These are phyloP conservation scores for Penicillium sp. DNA, from an alignment of 2,329 filamentous ascomycete species.

Conservation along the genomic window DNA sequence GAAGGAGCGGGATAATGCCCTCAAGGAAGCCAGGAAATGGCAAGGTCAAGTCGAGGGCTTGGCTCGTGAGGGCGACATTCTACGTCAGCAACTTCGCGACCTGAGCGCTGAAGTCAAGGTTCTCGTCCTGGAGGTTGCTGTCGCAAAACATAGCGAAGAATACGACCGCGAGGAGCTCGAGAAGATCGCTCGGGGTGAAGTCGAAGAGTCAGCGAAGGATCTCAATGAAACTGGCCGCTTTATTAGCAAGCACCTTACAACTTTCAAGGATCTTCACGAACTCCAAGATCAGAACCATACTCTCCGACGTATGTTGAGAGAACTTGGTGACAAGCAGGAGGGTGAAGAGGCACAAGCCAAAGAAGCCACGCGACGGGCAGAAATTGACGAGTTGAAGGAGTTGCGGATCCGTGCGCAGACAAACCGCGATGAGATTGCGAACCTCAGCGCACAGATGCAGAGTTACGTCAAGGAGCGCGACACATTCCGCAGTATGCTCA, in stretches of 20 bases:
- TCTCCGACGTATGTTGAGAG: constrained; percentile 75
- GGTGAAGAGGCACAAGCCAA: constrained; percentile 75
- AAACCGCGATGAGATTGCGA: constrained; percentile 81
- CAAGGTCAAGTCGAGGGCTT: constrained; percentile 68
- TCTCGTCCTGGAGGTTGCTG: constrained; percentile 81
- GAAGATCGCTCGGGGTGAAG: constrained; percentile 72
- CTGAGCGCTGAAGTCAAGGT: constrained; percentile 87
- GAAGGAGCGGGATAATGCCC: constrained; percentile 74
- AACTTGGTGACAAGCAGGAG: constrained; percentile 86
- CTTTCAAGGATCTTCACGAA: constrained; percentile 82
- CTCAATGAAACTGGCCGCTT: constrained; percentile 83
- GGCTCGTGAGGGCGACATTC: constrained; percentile 68
- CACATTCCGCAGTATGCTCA: constrained; percentile 93
- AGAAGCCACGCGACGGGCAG: constrained; percentile 54
- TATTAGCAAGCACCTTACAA: constrained; percentile 84
- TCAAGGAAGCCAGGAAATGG: constrained; percentile 75
- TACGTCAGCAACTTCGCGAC: constrained; percentile 84
- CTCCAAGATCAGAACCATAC: constrained; percentile 87
- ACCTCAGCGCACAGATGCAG: constrained; percentile 79
- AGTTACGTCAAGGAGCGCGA: constrained; percentile 95
- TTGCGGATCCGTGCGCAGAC: constrained; percentile 71
- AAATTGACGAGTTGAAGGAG: constrained; percentile 69
- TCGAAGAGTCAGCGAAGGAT: constrained; percentile 70
- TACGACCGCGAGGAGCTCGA: constrained; percentile 75
- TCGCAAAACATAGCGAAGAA: constrained; percentile 71